A percentile compares a stretch with the other conserved stretches of the same genome.
These are phyloP conservation scores for Rhodotorula sp. DNA, from an alignment of 1,284 basidiomycete species.

Conservation along the genomic window DNA sequence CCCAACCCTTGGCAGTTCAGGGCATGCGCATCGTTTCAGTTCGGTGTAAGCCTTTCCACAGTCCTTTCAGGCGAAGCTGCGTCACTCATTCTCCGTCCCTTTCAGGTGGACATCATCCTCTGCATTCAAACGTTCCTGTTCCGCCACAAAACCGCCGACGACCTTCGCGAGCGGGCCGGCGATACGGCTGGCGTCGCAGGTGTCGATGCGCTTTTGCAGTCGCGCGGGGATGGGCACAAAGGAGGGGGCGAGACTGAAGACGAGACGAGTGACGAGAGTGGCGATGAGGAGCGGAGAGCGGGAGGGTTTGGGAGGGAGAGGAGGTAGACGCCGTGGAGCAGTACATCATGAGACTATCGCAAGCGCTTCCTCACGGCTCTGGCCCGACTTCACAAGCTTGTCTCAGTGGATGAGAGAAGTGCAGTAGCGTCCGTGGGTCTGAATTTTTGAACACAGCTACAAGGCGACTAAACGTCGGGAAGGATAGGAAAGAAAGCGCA, in stretches of 20 bases:
- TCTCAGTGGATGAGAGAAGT: no score
- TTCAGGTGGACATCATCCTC: slow-evolving; percentile 47
- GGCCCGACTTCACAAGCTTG: no score
- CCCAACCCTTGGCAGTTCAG: slow-evolving; percentile 54
- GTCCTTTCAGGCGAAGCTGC: not conserved
- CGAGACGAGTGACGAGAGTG: not conserved
- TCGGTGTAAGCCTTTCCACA: slow-evolving; percentile 32
- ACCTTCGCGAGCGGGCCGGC: slow-evolving; percentile 33
- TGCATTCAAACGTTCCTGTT: slow-evolving; percentile 46
- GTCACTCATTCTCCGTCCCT: not conserved
- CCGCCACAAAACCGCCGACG: slow-evolving; percentile 44
- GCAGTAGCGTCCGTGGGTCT: no score
- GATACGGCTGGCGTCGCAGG: slow-evolving; percentile 35
- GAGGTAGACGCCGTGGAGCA: no score
- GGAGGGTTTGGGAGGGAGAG: not conserved
- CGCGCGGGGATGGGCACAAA: not conserved
- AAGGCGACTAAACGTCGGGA: no score
- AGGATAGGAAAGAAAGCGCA: no score
- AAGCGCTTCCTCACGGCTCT: no score
- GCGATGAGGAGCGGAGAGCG: slow-evolving; percentile 1
- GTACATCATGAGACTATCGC: no score
- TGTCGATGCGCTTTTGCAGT: slow-evolving; percentile 30
- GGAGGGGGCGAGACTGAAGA: slow-evolving; percentile 14
- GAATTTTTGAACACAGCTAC: no score
- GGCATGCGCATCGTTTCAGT: slow-evolving; percentile 45